phyloP scores from a whole-genome alignment of 1,139 yeast species.

The Saccharomyces hybrid region DNA sequence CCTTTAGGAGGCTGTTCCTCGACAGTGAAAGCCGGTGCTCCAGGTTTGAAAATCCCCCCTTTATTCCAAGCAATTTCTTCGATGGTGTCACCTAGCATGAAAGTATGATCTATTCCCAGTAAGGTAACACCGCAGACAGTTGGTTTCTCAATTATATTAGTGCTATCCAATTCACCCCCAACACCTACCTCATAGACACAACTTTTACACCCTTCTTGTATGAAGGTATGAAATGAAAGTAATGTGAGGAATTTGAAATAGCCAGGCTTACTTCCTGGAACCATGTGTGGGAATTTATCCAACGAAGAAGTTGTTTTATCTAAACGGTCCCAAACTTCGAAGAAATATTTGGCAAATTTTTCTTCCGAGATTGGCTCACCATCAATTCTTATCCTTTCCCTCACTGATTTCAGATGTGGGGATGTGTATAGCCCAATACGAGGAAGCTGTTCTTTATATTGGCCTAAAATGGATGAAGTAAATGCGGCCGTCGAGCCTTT shows the following conservation, averaged over 20 bases:
- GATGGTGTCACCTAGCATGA: constrained; percentile 80
- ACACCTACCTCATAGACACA: constrained; percentile 97
- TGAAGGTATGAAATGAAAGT: constrained; percentile 81
- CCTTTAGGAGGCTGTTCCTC: constrained; percentile 49
- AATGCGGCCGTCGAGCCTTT: constrained; percentile 98
- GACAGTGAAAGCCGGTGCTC: constrained; percentile 60
- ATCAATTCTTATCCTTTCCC: constrained; percentile 84
- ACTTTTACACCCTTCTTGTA: constrained; percentile 79
- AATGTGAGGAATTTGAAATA: constrained; percentile 88
- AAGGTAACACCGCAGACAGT: constrained; percentile 80
- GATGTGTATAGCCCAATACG: constrained; percentile 89
- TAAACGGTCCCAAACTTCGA: constrained; percentile 85
- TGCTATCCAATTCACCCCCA: constrained; percentile 94
- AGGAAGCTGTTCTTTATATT: constrained; percentile 39
- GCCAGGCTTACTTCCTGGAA: constrained; percentile 71
- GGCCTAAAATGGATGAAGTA: constrained; percentile 67
- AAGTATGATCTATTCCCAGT: constrained; percentile 87
- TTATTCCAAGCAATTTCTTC: constrained; percentile 94
- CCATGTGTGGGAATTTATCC: constrained; percentile 63
- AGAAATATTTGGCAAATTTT: constrained; percentile 78
- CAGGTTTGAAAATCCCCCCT: constrained; percentile 79
- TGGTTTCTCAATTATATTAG: constrained; percentile 76
- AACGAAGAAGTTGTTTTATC: constrained; percentile 51
- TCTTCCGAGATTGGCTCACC: constrained; percentile 79
- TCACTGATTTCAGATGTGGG: constrained; percentile 87